These are phyloP conservation scores for Hexamita inflata DNA, from an alignment of 208 protist genomes.

Conservation along the genomic window DNA sequence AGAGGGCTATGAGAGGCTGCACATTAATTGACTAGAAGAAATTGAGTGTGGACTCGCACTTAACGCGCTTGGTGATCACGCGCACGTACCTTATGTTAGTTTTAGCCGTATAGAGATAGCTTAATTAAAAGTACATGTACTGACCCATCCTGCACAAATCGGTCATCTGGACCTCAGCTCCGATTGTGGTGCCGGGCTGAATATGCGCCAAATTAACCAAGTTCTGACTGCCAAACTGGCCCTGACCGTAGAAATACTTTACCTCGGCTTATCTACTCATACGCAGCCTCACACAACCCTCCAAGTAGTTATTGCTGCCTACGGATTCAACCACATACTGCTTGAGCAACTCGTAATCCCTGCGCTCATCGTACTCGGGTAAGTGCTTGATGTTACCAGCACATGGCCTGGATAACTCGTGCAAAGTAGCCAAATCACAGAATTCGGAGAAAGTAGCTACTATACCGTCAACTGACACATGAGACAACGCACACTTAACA, in stretches of 20 bases:
- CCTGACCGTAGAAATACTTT: neutral
- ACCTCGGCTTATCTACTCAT: neutral
- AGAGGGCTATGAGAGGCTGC: too few relatives aligned
- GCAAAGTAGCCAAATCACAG: too few relatives aligned
- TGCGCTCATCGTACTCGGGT: too few relatives aligned
- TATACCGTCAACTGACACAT: too few relatives aligned
- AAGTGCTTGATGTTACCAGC: too few relatives aligned
- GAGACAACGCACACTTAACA: too few relatives aligned
- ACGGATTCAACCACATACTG: too few relatives aligned
- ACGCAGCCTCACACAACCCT: neutral
- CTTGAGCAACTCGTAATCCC: too few relatives aligned
- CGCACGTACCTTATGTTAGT: neutral
- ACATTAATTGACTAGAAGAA: neutral
- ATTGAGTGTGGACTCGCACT: neutral
- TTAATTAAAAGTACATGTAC: neutral
- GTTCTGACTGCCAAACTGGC: neutral
- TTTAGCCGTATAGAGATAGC: neutral
- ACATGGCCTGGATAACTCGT: too few relatives aligned
- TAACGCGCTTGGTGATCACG: neutral
- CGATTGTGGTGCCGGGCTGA: neutral
- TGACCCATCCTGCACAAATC: neutral
- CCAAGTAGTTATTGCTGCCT: too few relatives aligned
- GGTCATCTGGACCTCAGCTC: neutral
- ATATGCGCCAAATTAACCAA: neutral
- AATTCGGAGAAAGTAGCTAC: too few relatives aligned